Evolutionary conservation across 768 basidiomycete genomes (phyloP), one percentile per base, ranked within the genome.

Genomic region (Phanerochaete sordida): DNA sequence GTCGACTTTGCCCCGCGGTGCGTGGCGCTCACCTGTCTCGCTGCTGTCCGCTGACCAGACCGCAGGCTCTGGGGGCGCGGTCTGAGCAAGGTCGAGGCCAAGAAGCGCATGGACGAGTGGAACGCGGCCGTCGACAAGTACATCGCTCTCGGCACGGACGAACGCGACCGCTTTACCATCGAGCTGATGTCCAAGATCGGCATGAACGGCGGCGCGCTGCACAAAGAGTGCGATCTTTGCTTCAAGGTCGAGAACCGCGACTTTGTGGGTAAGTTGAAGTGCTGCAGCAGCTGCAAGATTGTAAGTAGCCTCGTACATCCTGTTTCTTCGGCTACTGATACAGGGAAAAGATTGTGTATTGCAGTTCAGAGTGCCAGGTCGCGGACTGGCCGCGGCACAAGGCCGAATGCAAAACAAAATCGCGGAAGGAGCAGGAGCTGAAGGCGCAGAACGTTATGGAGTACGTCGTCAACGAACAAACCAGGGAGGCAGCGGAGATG

Each of bases 61-160:
- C 26, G 33, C 27, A 62, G 65, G 9, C 63, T 58, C 24, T 54
- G 28, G 45, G 28, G 9, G 11, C n/a, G 47, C 8, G n/a, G 13
- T 9, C 4, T 57, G 2, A 52, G 58, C 54, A 59, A 57, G 35
- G 8, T 27, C 16, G 51, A 45, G 15, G 12, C 23, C 30, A 37
- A 43, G 48, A 31, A 35, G 19, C 44, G 44, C 35, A 13, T 43
- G 56, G 47, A 54, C 53, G 61, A 65, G 39, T 72, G 69, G 69
- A 70, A 72, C 55, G 56, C 47, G 13, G 59, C 57, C 11, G 64
- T 72, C 1, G 71, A 72, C 46, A 53, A 60, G 21, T 71, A 71
- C 56, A 71, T 69, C 26, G 65, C 53, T 19, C 31, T 44, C 12
- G 59, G 57, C 4, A 23, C 21, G 1, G 70, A 71, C 45, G 19